Percentiles rank a stretch among this genome's conserved stretches.
These are phyloP conservation scores for Coemansia sp. DNA, from an alignment of 192 early-diverging fungal species.

Conservation along the genomic window DNA sequence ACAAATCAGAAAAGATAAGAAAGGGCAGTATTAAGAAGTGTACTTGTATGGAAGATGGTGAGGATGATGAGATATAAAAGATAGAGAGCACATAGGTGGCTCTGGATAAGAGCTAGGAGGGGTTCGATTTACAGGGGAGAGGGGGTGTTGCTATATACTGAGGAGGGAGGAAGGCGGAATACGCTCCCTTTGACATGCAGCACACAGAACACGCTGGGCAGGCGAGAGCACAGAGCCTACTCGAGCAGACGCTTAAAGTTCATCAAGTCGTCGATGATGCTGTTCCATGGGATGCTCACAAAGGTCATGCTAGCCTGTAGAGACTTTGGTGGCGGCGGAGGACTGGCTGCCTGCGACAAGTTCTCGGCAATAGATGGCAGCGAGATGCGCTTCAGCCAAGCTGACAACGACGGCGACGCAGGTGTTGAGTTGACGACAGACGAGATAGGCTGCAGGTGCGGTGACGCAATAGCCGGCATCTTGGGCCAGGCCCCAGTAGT, in stretches of 20 bases:
- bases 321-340: slow-evolving; percentile 66
- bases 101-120: slow-evolving; percentile 8
- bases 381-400: slow-evolving; percentile 59
- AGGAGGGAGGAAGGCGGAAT: not conserved
- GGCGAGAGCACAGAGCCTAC: slow-evolving; percentile 19
- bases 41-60: slow-evolving; percentile 6
- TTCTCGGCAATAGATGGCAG: slow-evolving; percentile 59
- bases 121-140: slow-evolving; percentile 18
- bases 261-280: slow-evolving; percentile 66
- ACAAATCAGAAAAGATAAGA: not conserved
- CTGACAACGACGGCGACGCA: slow-evolving; percentile 54
- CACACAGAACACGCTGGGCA: slow-evolving; percentile 9
- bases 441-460: slow-evolving; percentile 48
- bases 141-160: slow-evolving; percentile 13
- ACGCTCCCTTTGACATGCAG: slow-evolving; percentile 16
- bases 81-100: not conserved
- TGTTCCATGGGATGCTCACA: slow-evolving; percentile 92
- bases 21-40: slow-evolving; percentile 8
- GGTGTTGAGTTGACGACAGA: slow-evolving; percentile 49
- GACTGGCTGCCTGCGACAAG: slow-evolving; percentile 54
- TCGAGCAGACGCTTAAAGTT: slow-evolving; percentile 57
- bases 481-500: slow-evolving; percentile 28
- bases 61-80: slow-evolving; percentile 3
- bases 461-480: slow-evolving; percentile 51
- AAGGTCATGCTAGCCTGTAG: slow-evolving; percentile 88